These are phyloP conservation scores for Phytophthora foliorum DNA, from an alignment of 352 stramenopile genomes.

Conservation along the genomic window DNA sequence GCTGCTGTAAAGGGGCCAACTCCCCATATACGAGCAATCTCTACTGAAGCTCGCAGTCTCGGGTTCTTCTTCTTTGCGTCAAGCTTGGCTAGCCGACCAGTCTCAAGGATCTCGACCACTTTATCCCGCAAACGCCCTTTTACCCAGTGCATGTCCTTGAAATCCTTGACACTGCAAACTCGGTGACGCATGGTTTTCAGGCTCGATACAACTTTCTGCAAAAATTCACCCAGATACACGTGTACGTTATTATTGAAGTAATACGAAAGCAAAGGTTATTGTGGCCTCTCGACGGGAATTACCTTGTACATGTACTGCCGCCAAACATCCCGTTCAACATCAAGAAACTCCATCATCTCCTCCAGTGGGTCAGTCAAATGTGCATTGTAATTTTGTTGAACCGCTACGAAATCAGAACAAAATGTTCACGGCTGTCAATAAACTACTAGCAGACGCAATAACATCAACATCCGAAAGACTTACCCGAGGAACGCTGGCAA, in stretches of 20 bases:
- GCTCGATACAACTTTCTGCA: conserved; percentile 76
- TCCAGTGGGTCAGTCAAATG: conserved; percentile 82
- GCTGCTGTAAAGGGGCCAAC: conserved; percentile 80
- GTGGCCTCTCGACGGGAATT: neutral
- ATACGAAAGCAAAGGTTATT: neutral
- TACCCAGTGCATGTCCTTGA: conserved; percentile 75
- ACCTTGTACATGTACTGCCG: conserved; percentile 89
- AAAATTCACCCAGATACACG: too few species aligned
- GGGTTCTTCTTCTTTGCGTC: conserved; percentile 82
- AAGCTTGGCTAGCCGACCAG: conserved; percentile 77
- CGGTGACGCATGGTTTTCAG: conserved; percentile 72
- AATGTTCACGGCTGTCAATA: neutral
- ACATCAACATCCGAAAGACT: neutral
- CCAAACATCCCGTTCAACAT: conserved; percentile 82
- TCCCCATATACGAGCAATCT: conserved; percentile 81
- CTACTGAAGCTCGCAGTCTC: conserved; percentile 61
- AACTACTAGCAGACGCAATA: neutral
- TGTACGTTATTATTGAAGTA: too few species aligned
- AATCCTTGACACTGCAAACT: conserved; percentile 66
- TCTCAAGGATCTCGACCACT: conserved; percentile 83
- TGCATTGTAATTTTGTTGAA: conserved; percentile 77
- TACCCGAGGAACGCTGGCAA: conserved; percentile 81
- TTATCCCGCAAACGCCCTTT: conserved; percentile 78
- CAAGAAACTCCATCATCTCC: conserved; percentile 85
- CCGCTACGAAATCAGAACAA: conserved; percentile 44